Conservation (phyloP, 805 yeast species). For the Lachancea mirantina region DNA sequence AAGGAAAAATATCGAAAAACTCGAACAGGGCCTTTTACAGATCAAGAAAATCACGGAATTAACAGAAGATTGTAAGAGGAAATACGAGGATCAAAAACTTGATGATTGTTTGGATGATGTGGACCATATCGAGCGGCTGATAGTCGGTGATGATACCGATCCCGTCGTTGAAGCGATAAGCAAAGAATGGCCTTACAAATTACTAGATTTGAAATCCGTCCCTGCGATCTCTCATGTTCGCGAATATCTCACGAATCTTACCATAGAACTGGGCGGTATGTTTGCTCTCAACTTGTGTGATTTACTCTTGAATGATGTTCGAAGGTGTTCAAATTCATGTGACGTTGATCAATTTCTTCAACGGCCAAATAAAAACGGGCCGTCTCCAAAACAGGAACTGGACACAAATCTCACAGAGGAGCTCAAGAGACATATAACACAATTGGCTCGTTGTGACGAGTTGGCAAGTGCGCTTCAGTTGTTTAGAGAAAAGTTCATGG, state of each 20-base stretch:
- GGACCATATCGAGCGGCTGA: constrained; percentile 48
- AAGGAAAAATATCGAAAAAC: constrained; percentile 49
- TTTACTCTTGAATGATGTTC: constrained; percentile 53
- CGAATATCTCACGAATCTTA: constrained; percentile 47
- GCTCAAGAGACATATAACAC: constrained; percentile 44
- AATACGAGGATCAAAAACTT: constrained; percentile 18
- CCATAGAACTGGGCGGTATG: constrained; percentile 62
- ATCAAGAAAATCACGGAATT: constrained; percentile 40
- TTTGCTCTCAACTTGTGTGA: constrained; percentile 53
- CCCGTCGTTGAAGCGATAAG: constrained; percentile 27
- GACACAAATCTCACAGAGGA: constrained; percentile 35
- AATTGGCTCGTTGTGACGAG: constrained; percentile 55
- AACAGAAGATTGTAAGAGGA: constrained; percentile 33
- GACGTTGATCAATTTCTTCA: no score
- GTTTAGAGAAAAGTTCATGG: constrained; percentile 62
- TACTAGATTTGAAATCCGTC: constrained; percentile 27
- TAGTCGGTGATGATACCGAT: constrained; percentile 43
- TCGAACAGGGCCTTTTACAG: constrained; percentile 55
- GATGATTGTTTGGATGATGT: constrained; percentile 53
- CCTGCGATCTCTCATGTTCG: constrained; percentile 34
- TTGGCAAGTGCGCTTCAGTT: constrained; percentile 51
- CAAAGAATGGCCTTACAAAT: constrained; percentile 36
- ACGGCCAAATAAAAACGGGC: no score
- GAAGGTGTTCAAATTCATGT: constrained; percentile 46
- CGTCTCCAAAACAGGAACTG: no score